These are phyloP conservation scores for Glycyrrhiza uralensis DNA, from an alignment of 306 rosid genomes.

Conservation along the genomic window DNA sequence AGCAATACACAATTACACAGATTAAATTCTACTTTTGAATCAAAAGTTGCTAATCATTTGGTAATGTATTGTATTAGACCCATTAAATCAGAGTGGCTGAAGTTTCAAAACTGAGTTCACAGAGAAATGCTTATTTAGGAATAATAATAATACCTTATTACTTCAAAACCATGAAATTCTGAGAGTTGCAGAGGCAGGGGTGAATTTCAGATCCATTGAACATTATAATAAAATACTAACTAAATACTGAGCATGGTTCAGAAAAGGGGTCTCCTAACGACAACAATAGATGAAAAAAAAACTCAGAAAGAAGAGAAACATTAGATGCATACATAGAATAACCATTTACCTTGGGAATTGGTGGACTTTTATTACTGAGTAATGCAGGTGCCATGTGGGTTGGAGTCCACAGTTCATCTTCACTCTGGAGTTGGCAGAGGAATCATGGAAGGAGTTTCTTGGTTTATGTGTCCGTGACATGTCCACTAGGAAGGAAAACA, in stretches of 20 bases:
- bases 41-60: not conserved
- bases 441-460: conserved; percentile 45
- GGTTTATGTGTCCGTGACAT: conserved; percentile 17
- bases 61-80: not conserved
- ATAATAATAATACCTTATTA: conserved; percentile 35
- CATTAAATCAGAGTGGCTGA: conserved; percentile 8
- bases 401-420: conserved; percentile 34
- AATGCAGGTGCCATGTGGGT: conserved; percentile 50
- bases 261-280: conserved; percentile 24
- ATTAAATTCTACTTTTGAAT: not conserved
- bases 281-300: conserved; percentile 11
- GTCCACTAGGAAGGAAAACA: not conserved
- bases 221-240: conserved; percentile 29
- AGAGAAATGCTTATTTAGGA: conserved; percentile 26
- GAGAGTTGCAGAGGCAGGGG: conserved; percentile 47
- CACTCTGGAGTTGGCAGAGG: conserved; percentile 29
- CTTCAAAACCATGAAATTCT: conserved; percentile 52
- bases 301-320: not conserved
- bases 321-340: conserved; percentile 19
- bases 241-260: conserved; percentile 33
- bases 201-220: conserved; percentile 54
- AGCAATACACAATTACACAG: not conserved
- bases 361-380: conserved; percentile 26
- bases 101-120: conserved; percentile 34
- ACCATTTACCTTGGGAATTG: conserved; percentile 44